These are phyloP conservation scores for Coprinopsis strossmayeri DNA, from an alignment of 768 basidiomycete species.

Conservation along the genomic window DNA sequence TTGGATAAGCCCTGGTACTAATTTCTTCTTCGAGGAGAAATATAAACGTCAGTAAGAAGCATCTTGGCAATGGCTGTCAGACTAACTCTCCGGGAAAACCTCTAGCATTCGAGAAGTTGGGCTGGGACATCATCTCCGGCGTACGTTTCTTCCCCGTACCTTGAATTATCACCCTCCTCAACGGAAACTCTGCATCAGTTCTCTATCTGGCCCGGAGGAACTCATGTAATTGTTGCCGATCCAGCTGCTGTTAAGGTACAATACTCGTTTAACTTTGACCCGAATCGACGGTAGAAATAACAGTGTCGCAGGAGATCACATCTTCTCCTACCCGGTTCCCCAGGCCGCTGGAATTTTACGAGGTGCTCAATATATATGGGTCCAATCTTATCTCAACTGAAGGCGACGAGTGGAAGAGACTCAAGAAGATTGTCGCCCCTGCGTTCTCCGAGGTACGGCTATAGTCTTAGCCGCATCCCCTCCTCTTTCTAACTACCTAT, in stretches of 20 bases:
- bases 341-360: constrained; percentile 41
- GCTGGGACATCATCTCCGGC: not conserved
- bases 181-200: not conserved
- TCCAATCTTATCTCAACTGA: constrained; percentile 54
- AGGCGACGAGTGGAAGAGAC: constrained; percentile 56
- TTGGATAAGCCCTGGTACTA: not conserved
- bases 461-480: not conserved
- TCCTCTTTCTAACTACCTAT: not conserved
- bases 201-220: not conserved
- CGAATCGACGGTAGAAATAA: not conserved
- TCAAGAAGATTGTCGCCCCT: constrained; percentile 51
- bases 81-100: not conserved
- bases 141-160: not conserved
- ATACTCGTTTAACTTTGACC: not conserved
- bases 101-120: not conserved
- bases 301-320: constrained; percentile 37
- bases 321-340: constrained; percentile 43
- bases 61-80: not conserved
- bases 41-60: not conserved
- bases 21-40: not conserved
- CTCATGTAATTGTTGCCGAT: constrained; percentile 24
- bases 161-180: not conserved
- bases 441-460: constrained; percentile 28
- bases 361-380: constrained; percentile 40
- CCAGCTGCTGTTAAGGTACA: constrained; percentile 34